phyloP scores from a whole-genome alignment of 2,329 filamentous ascomycete species.

The Phyllosticta paracitricarpa region DNA sequence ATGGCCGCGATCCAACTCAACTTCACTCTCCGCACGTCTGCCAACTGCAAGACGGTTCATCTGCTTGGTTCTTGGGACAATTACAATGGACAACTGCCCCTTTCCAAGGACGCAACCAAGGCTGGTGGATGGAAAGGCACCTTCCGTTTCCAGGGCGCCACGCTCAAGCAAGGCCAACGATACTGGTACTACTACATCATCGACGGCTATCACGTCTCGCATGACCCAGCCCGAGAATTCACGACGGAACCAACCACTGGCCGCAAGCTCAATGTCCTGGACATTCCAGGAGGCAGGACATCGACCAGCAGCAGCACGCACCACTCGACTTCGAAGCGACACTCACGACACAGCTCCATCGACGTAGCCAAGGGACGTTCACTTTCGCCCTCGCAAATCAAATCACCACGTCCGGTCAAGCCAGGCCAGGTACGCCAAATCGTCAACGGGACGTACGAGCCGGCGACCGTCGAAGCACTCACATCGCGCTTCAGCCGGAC shows the following conservation, averaged over 20 bases:
- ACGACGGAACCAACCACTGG: slow-evolving; percentile 93
- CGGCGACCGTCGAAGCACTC: slow-evolving; percentile 68
- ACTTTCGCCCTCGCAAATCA: slow-evolving; percentile 79
- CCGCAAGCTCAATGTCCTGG: slow-evolving; percentile 94
- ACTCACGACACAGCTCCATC: slow-evolving; percentile 44
- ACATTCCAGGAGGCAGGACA: slow-evolving; percentile 57
- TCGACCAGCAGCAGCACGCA: slow-evolving; percentile 14
- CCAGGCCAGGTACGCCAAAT: slow-evolving; percentile 82
- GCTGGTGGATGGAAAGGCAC: slow-evolving; percentile 89
- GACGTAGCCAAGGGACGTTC: slow-evolving; percentile 83
- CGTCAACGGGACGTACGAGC: slow-evolving; percentile 69
- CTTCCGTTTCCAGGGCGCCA: slow-evolving; percentile 85
- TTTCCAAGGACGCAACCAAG: slow-evolving; percentile 85
- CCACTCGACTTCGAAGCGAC: slow-evolving; percentile 36
- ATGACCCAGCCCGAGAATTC: slow-evolving; percentile 83
- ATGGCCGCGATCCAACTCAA: slow-evolving; percentile 92
- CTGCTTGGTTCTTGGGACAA: slow-evolving; percentile 97
- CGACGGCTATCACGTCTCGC: slow-evolving; percentile 94
- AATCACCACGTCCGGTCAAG: slow-evolving; percentile 79
- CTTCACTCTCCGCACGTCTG: slow-evolving; percentile 91
- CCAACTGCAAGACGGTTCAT: slow-evolving; percentile 94
- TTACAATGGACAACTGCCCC: slow-evolving; percentile 87
- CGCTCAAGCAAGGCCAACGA: slow-evolving; percentile 76
- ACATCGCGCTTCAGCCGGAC: slow-evolving; percentile 60
- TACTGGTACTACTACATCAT: slow-evolving; percentile 99